Conservation (phyloP, 805 yeast species). For the Myxozyma vanderwaltii region DNA sequence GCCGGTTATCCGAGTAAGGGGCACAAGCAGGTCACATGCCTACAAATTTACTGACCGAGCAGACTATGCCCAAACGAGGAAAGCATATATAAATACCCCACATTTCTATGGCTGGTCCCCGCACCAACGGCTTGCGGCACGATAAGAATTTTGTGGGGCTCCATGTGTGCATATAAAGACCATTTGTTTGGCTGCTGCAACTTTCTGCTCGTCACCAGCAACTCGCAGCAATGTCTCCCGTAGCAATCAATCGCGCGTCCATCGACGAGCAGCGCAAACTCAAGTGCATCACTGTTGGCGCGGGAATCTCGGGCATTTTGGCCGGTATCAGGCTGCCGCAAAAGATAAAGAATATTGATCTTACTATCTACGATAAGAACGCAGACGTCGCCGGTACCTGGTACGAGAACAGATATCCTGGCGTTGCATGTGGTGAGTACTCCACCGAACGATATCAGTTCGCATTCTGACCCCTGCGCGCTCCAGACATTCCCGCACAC, state of each 20-base stretch:
- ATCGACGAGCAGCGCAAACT: conserved; percentile 29
- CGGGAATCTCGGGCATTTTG: conserved; percentile 40
- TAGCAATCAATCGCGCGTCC: not conserved
- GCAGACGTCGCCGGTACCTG: conserved; percentile 40
- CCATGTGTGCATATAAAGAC: not conserved
- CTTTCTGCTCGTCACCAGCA: not conserved
- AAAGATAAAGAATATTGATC: conserved; percentile 36
- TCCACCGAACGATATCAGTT: no score
- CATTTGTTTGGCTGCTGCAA: not conserved
- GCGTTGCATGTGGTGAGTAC: conserved; percentile 39
- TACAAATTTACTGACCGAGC: no score
- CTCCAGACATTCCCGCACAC: conserved; percentile 37
- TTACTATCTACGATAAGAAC: conserved; percentile 39
- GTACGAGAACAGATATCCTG: conserved; percentile 38
- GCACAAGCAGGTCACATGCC: no score
- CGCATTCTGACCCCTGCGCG: no score
- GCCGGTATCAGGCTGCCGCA: conserved; percentile 35
- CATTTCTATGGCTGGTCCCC: not conserved
- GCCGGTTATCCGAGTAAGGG: no score
- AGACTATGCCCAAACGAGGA: not conserved
- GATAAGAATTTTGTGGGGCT: conserved; percentile 4
- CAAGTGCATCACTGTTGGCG: conserved; percentile 38
- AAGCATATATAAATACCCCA: conserved; percentile 1
- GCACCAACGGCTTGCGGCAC: no score
- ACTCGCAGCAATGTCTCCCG: conserved; percentile 1